Base-by-base conservation (phyloP, 192 early-diverging fungal species). In the Martensiomyces pterosporus region DNA sequence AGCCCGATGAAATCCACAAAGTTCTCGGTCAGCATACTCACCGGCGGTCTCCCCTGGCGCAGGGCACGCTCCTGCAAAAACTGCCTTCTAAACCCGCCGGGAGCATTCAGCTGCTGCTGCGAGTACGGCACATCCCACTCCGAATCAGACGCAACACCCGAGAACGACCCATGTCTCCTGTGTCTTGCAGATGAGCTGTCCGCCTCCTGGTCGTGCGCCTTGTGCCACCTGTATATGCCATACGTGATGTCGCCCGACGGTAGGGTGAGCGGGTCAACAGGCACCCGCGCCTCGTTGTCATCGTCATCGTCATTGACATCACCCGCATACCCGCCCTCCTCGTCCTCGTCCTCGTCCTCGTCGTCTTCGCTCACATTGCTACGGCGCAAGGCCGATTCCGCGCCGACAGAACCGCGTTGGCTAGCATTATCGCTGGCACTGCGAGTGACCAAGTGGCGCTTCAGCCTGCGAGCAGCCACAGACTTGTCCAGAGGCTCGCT, bases 1-100 rank as follows among this genome's bases (percentile, higher is more conserved):
- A 97, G 77, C 12, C 82, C 85, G 43, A 97, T 79, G 61, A 97
- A 95, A 61, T 97, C 94, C 29, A 94, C 81, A 79, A 94, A 98
- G 67, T 85, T 93, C 15, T 79, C 64, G 1, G 94, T 92, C 49
- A 93, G 59, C 15, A 82, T 76, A 38, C 83, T 79, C 0, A 83
- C 85, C 21, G 61, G 76, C 23, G 57, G 54, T 16, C 80, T 74
- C 37, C 88, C 91, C 50, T 76, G 75, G 24, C 74, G 64, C 18
- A 63, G 60, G 6, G 88, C 89, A 39, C 89, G 79, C 47, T 82
- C 68, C n/a, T 79, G 79, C 35, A 96, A 67, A 60, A 91, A 91
- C 57, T 92, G 86, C 22, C 94, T 79, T 39, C 94, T 80, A 64
- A 97, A 92, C 19, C 83, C 87, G 43, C 94, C 94, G 1, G 94